Conservation (phyloP, 352 stramenopile genomes). For the Phytopythium kandeliae region DNA sequence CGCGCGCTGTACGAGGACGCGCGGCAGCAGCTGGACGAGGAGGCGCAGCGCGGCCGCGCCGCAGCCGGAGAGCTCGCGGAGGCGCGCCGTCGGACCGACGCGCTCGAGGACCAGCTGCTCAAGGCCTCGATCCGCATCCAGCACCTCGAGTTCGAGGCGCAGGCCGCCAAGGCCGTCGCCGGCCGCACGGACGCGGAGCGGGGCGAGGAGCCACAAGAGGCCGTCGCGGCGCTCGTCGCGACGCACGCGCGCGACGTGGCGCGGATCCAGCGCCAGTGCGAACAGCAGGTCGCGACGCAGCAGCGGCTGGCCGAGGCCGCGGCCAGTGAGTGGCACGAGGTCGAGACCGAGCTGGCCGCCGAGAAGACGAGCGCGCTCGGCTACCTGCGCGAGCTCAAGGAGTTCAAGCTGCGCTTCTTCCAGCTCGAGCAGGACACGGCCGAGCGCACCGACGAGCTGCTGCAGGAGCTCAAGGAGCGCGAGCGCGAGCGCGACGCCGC, state of each 20-base stretch:
- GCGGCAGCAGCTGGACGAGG: conserved; percentile 41
- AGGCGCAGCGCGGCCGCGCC: conserved; percentile 18
- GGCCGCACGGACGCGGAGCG: not conserved
- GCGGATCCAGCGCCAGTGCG: conserved; percentile 40
- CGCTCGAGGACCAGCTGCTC: conserved; percentile 38
- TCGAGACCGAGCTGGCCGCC: conserved; percentile 45
- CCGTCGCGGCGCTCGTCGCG: conserved; percentile 24
- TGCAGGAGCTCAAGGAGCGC: conserved; percentile 48
- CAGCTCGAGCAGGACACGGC: conserved; percentile 54
- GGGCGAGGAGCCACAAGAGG: conserved; percentile 3
- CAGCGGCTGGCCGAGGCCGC: conserved; percentile 52
- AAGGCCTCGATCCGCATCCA: conserved; percentile 55
- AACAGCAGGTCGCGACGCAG: conserved; percentile 59
- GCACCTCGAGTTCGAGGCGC: conserved; percentile 56
- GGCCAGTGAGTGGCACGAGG: conserved; percentile 64
- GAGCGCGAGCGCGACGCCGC: conserved; percentile 32
- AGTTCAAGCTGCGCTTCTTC: conserved; percentile 67
- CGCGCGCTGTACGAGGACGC: conserved; percentile 57
- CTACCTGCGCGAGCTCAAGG: conserved; percentile 59
- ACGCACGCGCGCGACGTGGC: conserved; percentile 38
- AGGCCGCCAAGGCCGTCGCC: conserved; percentile 25
- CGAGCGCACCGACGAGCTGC: conserved; percentile 55
- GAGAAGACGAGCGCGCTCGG: conserved; percentile 55
- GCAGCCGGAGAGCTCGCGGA: conserved; percentile 8
- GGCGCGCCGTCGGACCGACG: conserved; percentile 10